Percentiles rank a stretch among this genome's conserved stretches.
Evolutionary conservation across 495 filamentous ascomycete genomes (phyloP).

Genomic region (Tuber indicum): DNA sequence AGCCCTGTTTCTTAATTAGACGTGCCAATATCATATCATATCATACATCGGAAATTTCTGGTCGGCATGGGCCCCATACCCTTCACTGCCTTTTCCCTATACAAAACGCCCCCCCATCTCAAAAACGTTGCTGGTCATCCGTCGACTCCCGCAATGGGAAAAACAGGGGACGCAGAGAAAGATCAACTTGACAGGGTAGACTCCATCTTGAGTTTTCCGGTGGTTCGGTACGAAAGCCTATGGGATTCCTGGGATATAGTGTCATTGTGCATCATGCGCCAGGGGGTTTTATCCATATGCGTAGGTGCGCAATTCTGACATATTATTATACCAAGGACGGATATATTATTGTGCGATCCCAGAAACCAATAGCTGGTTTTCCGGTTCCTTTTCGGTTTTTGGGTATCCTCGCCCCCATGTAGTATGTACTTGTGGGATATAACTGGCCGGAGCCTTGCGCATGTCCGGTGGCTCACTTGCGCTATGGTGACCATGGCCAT

Average conservation of each 20-base stretch:
- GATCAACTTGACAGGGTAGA: not conserved
- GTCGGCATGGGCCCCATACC: not conserved
- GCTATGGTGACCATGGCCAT: not conserved
- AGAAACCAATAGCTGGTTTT: not conserved
- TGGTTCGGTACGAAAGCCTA: not conserved
- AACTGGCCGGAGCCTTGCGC: not conserved
- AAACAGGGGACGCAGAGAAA: not conserved
- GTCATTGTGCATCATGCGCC: not conserved
- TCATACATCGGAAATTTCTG: not conserved
- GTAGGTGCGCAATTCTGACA: not conserved
- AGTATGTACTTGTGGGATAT: not conserved
- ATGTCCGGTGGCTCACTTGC: not conserved
- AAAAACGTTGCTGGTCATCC: not conserved
- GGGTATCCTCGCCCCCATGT: not conserved
- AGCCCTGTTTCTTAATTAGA: not conserved
- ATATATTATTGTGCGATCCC: not conserved
- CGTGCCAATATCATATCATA: not conserved
- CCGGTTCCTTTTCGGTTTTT: not conserved
- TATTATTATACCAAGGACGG: not conserved
- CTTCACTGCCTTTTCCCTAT: not conserved
- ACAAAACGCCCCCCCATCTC: not conserved
- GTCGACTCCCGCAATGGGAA: not conserved
- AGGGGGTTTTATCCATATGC: not conserved
- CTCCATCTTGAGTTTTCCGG: not conserved
- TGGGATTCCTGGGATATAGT: not conserved